Percentiles rank a stretch among this genome's conserved stretches.
Evolutionary conservation across 1,284 basidiomycete genomes (phyloP).

Genomic region (Cronartium ribicola): DNA sequence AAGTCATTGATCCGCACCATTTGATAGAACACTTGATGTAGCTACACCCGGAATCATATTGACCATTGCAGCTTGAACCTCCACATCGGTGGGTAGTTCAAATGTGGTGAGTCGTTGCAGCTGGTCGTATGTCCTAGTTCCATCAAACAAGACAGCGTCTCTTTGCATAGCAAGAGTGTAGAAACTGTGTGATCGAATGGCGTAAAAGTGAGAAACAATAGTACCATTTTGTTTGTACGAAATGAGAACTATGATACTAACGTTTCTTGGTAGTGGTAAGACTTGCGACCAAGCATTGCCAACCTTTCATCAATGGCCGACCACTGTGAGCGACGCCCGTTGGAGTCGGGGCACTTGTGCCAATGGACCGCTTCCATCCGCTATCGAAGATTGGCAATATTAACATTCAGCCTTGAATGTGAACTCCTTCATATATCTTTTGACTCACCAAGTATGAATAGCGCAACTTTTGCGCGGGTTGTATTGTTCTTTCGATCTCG

Average conservation of each 20-base stretch:
- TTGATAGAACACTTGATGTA: slow-evolving; percentile 41
- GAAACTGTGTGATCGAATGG: background rate
- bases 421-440: background rate
- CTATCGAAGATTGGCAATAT: background rate
- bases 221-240: too few species aligned
- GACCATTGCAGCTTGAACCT: background rate
- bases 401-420: background rate
- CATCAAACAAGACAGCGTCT: background rate
- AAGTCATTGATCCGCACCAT: slow-evolving; percentile 24
- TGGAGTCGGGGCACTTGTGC: slow-evolving; percentile 3
- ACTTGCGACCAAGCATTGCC: background rate
- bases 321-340: slow-evolving; percentile 1
- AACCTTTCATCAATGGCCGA: slow-evolving; percentile 2
- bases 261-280: background rate
- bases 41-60: background rate
- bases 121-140: slow-evolving; percentile 1
- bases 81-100: background rate
- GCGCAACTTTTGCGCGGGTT: background rate
- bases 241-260: background rate
- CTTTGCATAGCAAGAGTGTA: slow-evolving; percentile 6
- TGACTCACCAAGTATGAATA: background rate
- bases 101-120: background rate
- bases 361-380: slow-evolving; percentile 5
- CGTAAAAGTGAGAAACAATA: background rate
- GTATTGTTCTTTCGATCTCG: background rate